Evolutionary conservation across 192 early-diverging fungal species (phyloP).

Genomic region (Backusella morwellensis): DNA sequence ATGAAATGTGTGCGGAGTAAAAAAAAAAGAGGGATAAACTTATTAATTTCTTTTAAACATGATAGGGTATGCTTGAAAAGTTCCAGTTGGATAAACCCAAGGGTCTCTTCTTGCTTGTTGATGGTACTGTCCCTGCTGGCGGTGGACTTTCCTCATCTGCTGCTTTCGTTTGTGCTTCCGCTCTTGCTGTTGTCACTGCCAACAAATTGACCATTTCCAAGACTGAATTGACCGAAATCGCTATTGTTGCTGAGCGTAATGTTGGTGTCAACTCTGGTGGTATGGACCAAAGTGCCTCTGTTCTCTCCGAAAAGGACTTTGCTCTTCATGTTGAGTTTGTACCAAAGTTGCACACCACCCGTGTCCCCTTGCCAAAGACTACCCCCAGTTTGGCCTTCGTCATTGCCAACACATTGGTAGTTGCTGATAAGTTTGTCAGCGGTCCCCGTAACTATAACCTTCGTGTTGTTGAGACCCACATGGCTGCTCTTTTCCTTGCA

Average conservation of each 20-base stretch:
- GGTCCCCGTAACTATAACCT: slow-evolving; percentile 90
- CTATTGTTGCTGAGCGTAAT: slow-evolving; percentile 81
- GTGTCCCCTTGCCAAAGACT: slow-evolving; percentile 62
- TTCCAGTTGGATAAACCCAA: slow-evolving; percentile 42
- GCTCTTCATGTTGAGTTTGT: slow-evolving; percentile 82
- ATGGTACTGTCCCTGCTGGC: slow-evolving; percentile 80
- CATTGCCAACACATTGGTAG: slow-evolving; percentile 86
- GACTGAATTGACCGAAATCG: slow-evolving; percentile 62
- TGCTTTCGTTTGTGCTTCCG: slow-evolving; percentile 79
- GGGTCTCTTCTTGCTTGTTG: slow-evolving; percentile 69
- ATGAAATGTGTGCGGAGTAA: background rate
- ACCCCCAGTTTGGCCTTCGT: slow-evolving; percentile 67
- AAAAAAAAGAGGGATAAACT: background rate
- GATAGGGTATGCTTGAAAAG: slow-evolving; percentile 58
- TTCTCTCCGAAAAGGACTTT: slow-evolving; percentile 68
- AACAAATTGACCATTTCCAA: slow-evolving; percentile 44
- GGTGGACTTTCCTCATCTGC: slow-evolving; percentile 85
- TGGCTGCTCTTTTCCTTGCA: slow-evolving; percentile 69
- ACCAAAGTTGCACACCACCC: slow-evolving; percentile 63
- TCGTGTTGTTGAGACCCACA: slow-evolving; percentile 87
- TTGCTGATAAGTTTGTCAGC: slow-evolving; percentile 83
- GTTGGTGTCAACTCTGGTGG: slow-evolving; percentile 75
- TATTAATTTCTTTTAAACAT: background rate
- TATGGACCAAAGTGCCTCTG: slow-evolving; percentile 92
- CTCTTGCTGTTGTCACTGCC: slow-evolving; percentile 62